phyloP scores from a whole-genome alignment of 108 stramenopile species.

The Discostella pseudostelligera region DNA sequence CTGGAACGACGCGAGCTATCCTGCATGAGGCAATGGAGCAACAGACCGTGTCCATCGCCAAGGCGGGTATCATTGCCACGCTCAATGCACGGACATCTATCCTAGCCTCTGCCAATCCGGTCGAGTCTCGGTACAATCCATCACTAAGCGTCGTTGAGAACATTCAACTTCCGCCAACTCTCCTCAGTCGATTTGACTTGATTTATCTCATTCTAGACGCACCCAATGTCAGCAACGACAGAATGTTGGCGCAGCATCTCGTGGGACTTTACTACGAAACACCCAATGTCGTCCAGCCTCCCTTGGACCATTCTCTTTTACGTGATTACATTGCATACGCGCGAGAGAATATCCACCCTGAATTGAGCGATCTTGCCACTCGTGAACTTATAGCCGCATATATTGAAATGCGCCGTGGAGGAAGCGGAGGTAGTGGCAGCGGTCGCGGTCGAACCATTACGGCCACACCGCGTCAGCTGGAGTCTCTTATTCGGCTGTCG shows the following conservation, averaged over 20 bases:
- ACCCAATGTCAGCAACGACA: conserved; percentile 86
- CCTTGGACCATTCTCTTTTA: conserved; percentile 75
- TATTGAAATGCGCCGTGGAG: conserved; percentile 87
- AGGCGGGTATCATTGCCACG: conserved; percentile 98
- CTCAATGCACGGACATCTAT: conserved; percentile 97
- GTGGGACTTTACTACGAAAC: conserved; percentile 89
- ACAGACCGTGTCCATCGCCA: conserved; percentile 98
- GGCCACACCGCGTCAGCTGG: conserved; percentile 98
- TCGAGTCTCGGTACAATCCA: conserved; percentile 98
- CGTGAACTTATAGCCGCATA: conserved; percentile 89
- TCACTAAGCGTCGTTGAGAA: conserved; percentile 96
- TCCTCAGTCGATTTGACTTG: conserved; percentile 97
- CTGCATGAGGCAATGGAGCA: conserved; percentile 99
- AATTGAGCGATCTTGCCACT: conserved; percentile 83
- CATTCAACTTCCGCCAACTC: conserved; percentile 97
- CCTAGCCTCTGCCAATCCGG: conserved; percentile 97
- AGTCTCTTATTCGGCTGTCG: conserved; percentile 94
- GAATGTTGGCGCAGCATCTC: conserved; percentile 87
- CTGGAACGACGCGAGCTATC: conserved; percentile 93
- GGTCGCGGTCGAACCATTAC: conserved; percentile 91
- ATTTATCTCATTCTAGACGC: conserved; percentile 97
- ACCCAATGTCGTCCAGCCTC: conserved; percentile 74
- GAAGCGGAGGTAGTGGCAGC: conserved; percentile 50
- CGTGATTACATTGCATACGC: conserved; percentile 96
- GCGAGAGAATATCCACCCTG: conserved; percentile 80